Conservation (phyloP, 306 rosid genomes). For the Sophora flavescens region DNA sequence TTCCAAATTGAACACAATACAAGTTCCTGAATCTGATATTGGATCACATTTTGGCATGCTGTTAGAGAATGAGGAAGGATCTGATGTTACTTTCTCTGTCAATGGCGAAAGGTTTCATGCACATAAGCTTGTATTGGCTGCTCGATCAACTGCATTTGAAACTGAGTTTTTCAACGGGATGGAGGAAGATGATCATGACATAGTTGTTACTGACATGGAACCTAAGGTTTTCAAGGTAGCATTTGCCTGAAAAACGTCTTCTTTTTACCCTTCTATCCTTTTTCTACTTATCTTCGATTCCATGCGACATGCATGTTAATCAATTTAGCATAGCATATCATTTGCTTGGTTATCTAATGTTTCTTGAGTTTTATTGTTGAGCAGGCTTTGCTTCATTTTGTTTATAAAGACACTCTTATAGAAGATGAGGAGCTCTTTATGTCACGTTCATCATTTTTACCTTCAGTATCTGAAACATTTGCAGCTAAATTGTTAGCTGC, state of each 20-base stretch:
- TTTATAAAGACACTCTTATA: slow-evolving; percentile 80
- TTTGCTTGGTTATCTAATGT: slow-evolving; percentile 41
- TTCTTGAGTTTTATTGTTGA: slow-evolving; percentile 48
- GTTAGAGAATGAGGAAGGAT: slow-evolving; percentile 85
- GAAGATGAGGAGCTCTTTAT: slow-evolving; percentile 83
- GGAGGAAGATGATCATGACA: slow-evolving; percentile 68
- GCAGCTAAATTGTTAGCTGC: slow-evolving; percentile 93
- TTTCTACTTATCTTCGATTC: slow-evolving; percentile 26
- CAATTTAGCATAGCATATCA: slow-evolving; percentile 23
- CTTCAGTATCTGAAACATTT: slow-evolving; percentile 74
- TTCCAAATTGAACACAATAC: slow-evolving; percentile 77
- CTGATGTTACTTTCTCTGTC: slow-evolving; percentile 86
- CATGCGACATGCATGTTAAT: slow-evolving; percentile 4
- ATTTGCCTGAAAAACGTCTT: background rate
- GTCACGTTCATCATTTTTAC: slow-evolving; percentile 66
- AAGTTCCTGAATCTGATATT: slow-evolving; percentile 91
- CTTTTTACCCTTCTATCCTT: background rate
- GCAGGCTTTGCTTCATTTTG: slow-evolving; percentile 94
- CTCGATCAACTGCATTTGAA: slow-evolving; percentile 84
- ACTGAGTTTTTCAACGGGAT: slow-evolving; percentile 63
- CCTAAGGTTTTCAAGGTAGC: slow-evolving; percentile 96
- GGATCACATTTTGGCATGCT: slow-evolving; percentile 78
- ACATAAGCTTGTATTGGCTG: slow-evolving; percentile 90
- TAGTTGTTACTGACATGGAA: slow-evolving; percentile 74
- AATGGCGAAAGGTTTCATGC: slow-evolving; percentile 87